Base-by-base conservation (phyloP, 2,329 filamentous ascomycete genomes). In the Penicillium sp. region DNA sequence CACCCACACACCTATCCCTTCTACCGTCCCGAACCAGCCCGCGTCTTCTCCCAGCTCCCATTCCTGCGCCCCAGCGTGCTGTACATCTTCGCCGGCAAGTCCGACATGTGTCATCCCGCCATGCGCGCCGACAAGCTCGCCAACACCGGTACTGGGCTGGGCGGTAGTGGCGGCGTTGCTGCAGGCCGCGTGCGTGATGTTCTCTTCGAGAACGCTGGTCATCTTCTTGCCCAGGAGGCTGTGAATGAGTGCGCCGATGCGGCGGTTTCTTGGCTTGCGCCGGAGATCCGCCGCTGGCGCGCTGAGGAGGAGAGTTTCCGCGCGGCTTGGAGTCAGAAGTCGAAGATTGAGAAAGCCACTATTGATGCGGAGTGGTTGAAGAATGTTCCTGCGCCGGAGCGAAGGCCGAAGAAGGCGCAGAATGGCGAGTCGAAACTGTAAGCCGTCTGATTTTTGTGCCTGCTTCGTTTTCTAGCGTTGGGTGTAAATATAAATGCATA, bases 181-280 rank as follows among this genome's bases (percentile, higher is more conserved):
- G 81, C 82, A 12, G 90, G 88, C 0, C 79, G 85, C 43, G 91
- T 96, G 2, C 80, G 78, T 53, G 80, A 86, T 61, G 81, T 89
- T 5, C 77, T 84, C 16, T 73, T 94, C 8, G 75, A 87, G 28
- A 82, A 81, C 0, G 79, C 81, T 6, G 91, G 92, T 0, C 93
- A 97, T 72, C 73, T 97, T 40, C 84, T 97, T 28, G 88, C 92
- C 0, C 89, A 96, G 84, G 91, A 96, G 73, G 82, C 83, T 37
- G 88, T 89, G 0, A 76, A 67, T 2, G 78, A 84, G 65, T 88
- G 87, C 59, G 92, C 90, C 1, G 77, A 82, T 55, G 67, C 82
- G 17, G 80, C 83, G 0, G 82, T 81, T 0, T 67, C 70, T 26
- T 90, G 85, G 79, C 71, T 89, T 53, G 78, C 71, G 0, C 65